Evolutionary conservation across 2,329 filamentous ascomycete genomes (phyloP), one percentile per base, ranked within the genome.

Genomic region (Pyrenophora seminiperda): DNA sequence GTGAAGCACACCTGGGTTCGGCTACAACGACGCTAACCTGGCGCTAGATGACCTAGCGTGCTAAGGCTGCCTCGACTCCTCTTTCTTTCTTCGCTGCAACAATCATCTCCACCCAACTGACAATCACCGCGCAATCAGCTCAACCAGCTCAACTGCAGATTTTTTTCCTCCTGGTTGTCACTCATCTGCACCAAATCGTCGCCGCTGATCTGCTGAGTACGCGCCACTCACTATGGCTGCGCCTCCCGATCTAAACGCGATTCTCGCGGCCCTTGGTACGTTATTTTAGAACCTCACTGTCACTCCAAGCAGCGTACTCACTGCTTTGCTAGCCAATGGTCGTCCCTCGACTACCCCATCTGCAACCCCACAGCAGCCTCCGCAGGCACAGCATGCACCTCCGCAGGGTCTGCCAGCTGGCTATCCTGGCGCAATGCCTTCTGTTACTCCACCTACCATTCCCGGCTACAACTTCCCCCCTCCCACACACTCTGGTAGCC

Each of bases 401-500:
- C 75, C 76, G 33, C 73, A 75, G 49, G 76, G 72, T 50, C 58
- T 75, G 41, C 73, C 76, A 36, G 70, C 72, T 41, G 72, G 74
- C 44, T 81, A 77, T 54, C 77, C 76, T 33, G 71, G 68, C 66
- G 67, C 71, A 45, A 71, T 72, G 56, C 73, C 67, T 31, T 69
- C 66, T 53, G 64, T 76, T 53, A 68, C 75, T 64, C 70, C 74
- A 36, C 76, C 78, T 39, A 67, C 66, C 30, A 67, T 73, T 7
- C 64, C 73, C 27, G 72, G 73, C 49, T 83, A 79, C 63, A 70
- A 74, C 22, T 76, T 88, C 22, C 88, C 88, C 3, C 85, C 86
- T 60, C 89, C 89, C 2, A 83, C 87, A 5, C 82, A 81, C 47
- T 89, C 88, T 51, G 90, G 90, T 41, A 91, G 84, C 62, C 79